Percentiles rank a stretch among this genome's conserved stretches.
These are phyloP conservation scores for Mortierella alpina DNA, from an alignment of 192 early-diverging fungal genomes.

Conservation along the genomic window DNA sequence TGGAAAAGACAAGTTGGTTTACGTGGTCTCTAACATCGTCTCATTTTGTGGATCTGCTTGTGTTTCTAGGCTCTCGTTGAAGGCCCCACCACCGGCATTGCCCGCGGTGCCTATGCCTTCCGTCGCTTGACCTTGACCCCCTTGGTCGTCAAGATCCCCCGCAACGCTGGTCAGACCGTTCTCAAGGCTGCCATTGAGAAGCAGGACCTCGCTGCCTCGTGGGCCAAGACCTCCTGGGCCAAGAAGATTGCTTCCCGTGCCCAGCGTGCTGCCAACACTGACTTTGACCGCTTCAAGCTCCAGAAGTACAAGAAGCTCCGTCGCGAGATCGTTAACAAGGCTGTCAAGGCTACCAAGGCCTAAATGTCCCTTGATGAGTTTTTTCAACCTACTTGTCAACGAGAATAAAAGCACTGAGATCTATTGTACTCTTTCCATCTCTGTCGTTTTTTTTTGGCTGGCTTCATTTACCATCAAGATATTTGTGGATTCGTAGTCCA, in stretches of 20 bases:
- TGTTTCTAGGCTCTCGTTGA: slow-evolving; percentile 86
- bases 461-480: neutral
- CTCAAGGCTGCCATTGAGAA: slow-evolving; percentile 87
- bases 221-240: slow-evolving; percentile 93
- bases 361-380: slow-evolving; percentile 33
- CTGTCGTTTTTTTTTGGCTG: neutral
- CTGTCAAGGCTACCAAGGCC: slow-evolving; percentile 53
- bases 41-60: neutral
- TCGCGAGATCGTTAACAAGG: slow-evolving; percentile 54
- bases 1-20: too few relatives aligned
- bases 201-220: slow-evolving; percentile 82
- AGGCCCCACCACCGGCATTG: slow-evolving; percentile 95
- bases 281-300: slow-evolving; percentile 99
- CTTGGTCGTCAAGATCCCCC: slow-evolving; percentile 87
- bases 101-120: slow-evolving; percentile 89
- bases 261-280: slow-evolving; percentile 80
- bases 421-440: slow-evolving; percentile 4
- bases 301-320: slow-evolving; percentile 91
- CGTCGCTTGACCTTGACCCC: slow-evolving; percentile 93
- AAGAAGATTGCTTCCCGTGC: slow-evolving; percentile 92
- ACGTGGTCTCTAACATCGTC: neutral
- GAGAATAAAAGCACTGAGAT: slow-evolving; percentile 34
- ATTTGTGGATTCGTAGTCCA: too few relatives aligned
- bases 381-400: slow-evolving; percentile 26
- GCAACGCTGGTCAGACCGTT: slow-evolving; percentile 78